These are phyloP conservation scores for Boletus subluridellus DNA, from an alignment of 1,284 basidiomycete genomes.

Conservation along the genomic window DNA sequence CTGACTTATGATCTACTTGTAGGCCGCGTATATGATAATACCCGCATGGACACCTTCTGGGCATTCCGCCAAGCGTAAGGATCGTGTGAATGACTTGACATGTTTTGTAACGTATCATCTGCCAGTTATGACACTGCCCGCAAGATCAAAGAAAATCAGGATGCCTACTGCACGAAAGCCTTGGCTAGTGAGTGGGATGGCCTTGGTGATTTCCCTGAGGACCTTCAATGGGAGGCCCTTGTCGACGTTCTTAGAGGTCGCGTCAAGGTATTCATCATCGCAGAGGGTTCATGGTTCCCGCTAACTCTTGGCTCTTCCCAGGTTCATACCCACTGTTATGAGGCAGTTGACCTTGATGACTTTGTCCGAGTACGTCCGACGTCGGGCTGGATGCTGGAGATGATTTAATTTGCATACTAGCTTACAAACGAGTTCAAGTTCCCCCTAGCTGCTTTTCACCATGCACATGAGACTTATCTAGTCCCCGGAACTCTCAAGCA, in stretches of 20 bases:
- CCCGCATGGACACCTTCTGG: constrained; percentile 56
- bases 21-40: constrained; percentile 31
- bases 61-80: constrained; percentile 47
- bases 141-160: constrained; percentile 71
- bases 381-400: constrained; percentile 1
- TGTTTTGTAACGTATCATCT: constrained; percentile 2
- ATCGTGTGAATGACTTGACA: neutral
- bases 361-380: constrained; percentile 57
- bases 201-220: constrained; percentile 69
- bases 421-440: constrained; percentile 81
- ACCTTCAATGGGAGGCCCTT: constrained; percentile 79
- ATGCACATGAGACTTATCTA: constrained; percentile 77
- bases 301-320: constrained; percentile 29
- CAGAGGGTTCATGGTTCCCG: neutral
- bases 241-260: constrained; percentile 82
- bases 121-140: constrained; percentile 66
- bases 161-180: constrained; percentile 63
- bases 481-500: constrained; percentile 73
- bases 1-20: neutral
- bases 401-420: constrained; percentile 33
- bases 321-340: constrained; percentile 79
- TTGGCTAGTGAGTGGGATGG: constrained; percentile 57
- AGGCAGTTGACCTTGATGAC: constrained; percentile 76
- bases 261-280: constrained; percentile 52
- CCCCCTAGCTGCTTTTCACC: constrained; percentile 73